Conservation (phyloP, 129 eudicot species). For the Escallonia rubra region DNA sequence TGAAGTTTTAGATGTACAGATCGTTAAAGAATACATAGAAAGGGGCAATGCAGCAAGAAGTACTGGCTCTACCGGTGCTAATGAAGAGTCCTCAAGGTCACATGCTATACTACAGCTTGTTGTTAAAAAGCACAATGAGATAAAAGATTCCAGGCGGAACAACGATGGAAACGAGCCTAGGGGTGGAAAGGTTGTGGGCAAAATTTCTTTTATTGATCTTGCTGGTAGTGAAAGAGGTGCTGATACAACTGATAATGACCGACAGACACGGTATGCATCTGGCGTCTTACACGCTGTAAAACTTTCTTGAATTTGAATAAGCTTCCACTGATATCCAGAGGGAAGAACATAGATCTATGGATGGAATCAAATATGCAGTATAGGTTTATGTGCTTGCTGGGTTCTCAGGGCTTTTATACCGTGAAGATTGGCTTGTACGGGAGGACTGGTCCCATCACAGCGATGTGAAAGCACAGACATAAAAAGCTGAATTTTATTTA, state of each 20-base stretch:
- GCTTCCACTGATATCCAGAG: too few species aligned
- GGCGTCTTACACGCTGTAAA: background rate
- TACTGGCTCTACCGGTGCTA: slow-evolving; percentile 96
- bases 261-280: slow-evolving; percentile 76
- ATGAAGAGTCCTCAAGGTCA: slow-evolving; percentile 93
- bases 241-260: slow-evolving; percentile 95
- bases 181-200: slow-evolving; percentile 77
- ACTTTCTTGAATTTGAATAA: slow-evolving; percentile 1
- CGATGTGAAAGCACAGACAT: too few species aligned
- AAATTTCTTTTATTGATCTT: slow-evolving; percentile 91
- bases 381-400: too few species aligned
- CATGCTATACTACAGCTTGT: slow-evolving; percentile 88
- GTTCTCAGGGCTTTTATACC: too few species aligned
- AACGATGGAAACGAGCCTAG: slow-evolving; percentile 59
- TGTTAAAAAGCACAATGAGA: slow-evolving; percentile 75
- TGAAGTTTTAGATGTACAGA: slow-evolving; percentile 94
- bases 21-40: slow-evolving; percentile 89
- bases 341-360: too few species aligned
- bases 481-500: too few species aligned
- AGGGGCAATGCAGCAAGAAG: slow-evolving; percentile 86
- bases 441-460: too few species aligned
- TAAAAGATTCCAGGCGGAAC: slow-evolving; percentile 65
- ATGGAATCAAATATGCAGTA: too few species aligned
- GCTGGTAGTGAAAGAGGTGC: slow-evolving; percentile 99
- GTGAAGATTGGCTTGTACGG: too few species aligned